Conservation (phyloP, 305 asterid genomes). For the Solanum aculeatissimum region DNA sequence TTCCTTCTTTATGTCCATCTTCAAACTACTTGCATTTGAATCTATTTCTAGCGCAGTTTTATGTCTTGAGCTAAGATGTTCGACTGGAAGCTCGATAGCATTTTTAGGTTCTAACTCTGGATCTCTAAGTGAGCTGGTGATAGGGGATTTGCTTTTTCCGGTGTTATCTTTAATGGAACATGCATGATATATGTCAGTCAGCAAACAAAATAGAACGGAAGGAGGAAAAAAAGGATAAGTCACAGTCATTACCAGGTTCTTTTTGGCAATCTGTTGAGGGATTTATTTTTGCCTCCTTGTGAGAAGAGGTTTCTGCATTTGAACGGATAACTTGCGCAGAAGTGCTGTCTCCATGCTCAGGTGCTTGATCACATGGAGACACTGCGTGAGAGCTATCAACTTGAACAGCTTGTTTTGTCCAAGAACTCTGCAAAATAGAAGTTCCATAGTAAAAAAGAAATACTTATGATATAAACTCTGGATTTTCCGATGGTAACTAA, state of each 20-base stretch:
- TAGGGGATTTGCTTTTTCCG: conserved; percentile 22
- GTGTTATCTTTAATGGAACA: conserved; percentile 16
- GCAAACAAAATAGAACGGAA: not conserved
- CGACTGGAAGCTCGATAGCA: conserved; percentile 13
- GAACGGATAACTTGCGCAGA: conserved; percentile 51
- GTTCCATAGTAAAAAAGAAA: not conserved
- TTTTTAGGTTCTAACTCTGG: conserved; percentile 23
- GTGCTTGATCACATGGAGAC: conserved; percentile 41
- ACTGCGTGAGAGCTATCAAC: conserved; percentile 44
- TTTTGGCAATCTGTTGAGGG: conserved; percentile 24
- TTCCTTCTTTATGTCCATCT: conserved; percentile 15
- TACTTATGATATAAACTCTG: not conserved
- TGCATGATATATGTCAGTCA: not conserved
- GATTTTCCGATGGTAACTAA: not conserved
- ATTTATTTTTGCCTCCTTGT: conserved; percentile 19
- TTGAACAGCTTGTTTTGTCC: conserved; percentile 65
- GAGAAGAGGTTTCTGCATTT: conserved; percentile 30
- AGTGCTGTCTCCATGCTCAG: conserved; percentile 39
- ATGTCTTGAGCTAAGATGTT: conserved; percentile 4
- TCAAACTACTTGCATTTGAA: conserved; percentile 8
- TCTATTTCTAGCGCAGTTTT: conserved; percentile 11
- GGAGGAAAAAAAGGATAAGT: not conserved
- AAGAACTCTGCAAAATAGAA: conserved; percentile 48
- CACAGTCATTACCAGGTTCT: conserved; percentile 3
- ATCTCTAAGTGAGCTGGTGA: conserved; percentile 13